These are phyloP conservation scores for Endotrypanum monterogeii DNA, from an alignment of 208 protist species.

Conservation along the genomic window DNA sequence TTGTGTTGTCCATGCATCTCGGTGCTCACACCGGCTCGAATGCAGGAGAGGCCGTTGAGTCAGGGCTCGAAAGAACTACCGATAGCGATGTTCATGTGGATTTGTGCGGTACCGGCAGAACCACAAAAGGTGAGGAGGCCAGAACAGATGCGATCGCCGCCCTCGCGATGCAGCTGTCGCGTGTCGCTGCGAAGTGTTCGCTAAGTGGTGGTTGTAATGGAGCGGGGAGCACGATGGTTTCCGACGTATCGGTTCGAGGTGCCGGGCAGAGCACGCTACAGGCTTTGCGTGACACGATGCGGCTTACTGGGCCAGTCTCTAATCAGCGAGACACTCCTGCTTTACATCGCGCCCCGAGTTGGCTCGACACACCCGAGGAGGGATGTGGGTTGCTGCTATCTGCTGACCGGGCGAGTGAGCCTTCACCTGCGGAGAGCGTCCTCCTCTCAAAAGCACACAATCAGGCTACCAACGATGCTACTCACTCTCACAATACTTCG, in stretches of 20 bases:
- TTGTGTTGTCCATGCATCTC: slow-evolving; percentile 35
- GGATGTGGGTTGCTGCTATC: background rate
- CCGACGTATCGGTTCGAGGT: background rate
- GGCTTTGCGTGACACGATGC: slow-evolving; percentile 28
- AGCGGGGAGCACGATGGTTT: slow-evolving; percentile 10
- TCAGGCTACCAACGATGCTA: background rate
- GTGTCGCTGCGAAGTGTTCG: background rate
- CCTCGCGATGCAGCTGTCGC: slow-evolving; percentile 11
- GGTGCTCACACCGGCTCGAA: background rate
- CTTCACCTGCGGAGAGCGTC: background rate
- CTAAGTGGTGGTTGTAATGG: background rate
- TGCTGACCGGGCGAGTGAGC: background rate
- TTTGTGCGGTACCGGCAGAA: background rate
- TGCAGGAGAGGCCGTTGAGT: background rate
- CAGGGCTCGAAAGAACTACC: background rate
- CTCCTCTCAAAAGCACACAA: background rate
- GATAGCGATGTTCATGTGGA: background rate
- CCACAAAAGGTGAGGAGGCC: background rate
- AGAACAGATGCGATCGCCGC: slow-evolving; percentile 3
- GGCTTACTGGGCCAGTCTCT: slow-evolving; percentile 2
- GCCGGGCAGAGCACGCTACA: slow-evolving; percentile 15
- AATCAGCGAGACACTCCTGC: background rate
- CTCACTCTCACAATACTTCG: background rate
- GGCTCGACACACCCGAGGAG: background rate
- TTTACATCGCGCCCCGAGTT: background rate